These are phyloP conservation scores for Viola pubescens DNA, from an alignment of 441 rosid genomes.

Conservation along the genomic window DNA sequence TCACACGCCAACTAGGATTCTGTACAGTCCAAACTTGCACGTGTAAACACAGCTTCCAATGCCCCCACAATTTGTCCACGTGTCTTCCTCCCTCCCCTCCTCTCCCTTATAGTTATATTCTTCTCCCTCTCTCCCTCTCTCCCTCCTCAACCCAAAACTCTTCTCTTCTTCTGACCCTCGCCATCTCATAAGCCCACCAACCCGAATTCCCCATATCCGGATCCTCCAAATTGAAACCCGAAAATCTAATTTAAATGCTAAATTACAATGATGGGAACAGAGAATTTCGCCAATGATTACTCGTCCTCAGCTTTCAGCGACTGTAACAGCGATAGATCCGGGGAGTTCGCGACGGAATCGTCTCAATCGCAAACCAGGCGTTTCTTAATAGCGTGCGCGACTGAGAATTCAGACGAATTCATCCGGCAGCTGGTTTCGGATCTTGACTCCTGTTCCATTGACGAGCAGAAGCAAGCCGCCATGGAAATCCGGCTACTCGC, in stretches of 20 bases:
- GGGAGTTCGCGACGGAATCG: conserved; percentile 59
- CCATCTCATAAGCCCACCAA: not conserved
- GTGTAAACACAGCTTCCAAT: conserved; percentile 23
- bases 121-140: not conserved
- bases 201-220: not conserved
- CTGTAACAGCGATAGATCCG: conserved; percentile 91
- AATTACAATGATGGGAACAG: conserved; percentile 19
- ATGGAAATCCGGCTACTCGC: conserved; percentile 89
- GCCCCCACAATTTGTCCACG: conserved; percentile 21
- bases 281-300: conserved; percentile 36
- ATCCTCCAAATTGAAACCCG: not conserved
- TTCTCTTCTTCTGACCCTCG: not conserved
- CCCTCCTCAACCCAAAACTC: not conserved
- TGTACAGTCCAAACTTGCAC: conserved; percentile 21
- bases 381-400: conserved; percentile 49
- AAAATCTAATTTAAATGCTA: conserved; percentile 21
- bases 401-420: conserved; percentile 76
- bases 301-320: conserved; percentile 79
- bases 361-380: conserved; percentile 56
- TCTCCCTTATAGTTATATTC: not conserved
- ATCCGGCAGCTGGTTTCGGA: conserved; percentile 57
- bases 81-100: conserved; percentile 8
- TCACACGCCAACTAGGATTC: conserved; percentile 11
- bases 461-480: conserved; percentile 86
- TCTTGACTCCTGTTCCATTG: conserved; percentile 64